A percentile compares a stretch with the other conserved stretches of the same genome.
phyloP scores from a whole-genome alignment of 129 eudicot species.

The Tagetes patula region DNA sequence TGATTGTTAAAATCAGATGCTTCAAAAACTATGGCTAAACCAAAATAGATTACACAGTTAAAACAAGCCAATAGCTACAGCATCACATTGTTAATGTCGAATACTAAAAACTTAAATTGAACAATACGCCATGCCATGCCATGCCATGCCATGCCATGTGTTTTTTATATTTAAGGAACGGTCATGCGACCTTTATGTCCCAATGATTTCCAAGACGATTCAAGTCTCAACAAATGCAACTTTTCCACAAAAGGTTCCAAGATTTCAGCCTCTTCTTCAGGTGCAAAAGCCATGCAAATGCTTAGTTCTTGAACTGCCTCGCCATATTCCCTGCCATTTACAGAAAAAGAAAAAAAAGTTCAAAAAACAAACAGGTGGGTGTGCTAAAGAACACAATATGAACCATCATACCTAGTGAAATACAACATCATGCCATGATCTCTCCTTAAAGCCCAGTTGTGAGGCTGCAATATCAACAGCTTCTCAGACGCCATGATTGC shows the following conservation, averaged over 20 bases:
- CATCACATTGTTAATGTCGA: conserved; percentile 12
- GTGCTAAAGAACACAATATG: background rate
- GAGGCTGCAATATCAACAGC: conserved; percentile 85
- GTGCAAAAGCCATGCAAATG: conserved; percentile 98
- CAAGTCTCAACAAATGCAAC: conserved; percentile 78
- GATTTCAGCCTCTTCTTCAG: conserved; percentile 87
- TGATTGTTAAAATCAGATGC: background rate
- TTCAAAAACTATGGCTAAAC: conserved; percentile 13
- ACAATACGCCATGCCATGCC: background rate
- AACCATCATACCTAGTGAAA: conserved; percentile 53
- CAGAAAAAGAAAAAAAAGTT: background rate
- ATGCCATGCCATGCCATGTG: too few relatives aligned
- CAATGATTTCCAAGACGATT: conserved; percentile 66
- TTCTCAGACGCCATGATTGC: conserved; percentile 97
- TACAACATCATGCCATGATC: conserved; percentile 98
- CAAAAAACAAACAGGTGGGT: background rate
- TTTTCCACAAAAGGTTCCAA: conserved; percentile 91
- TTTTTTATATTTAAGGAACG: conserved; percentile 35
- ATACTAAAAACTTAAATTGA: conserved; percentile 10
- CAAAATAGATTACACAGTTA: conserved; percentile 18
- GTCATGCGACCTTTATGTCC: conserved; percentile 46
- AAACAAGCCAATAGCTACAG: conserved; percentile 1
- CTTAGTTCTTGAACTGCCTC: conserved; percentile 92
- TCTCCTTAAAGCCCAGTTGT: conserved; percentile 89
- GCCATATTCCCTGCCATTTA: conserved; percentile 61